These are phyloP conservation scores for Coffea eugenioides DNA, from an alignment of 257 asterid species.

Conservation along the genomic window DNA sequence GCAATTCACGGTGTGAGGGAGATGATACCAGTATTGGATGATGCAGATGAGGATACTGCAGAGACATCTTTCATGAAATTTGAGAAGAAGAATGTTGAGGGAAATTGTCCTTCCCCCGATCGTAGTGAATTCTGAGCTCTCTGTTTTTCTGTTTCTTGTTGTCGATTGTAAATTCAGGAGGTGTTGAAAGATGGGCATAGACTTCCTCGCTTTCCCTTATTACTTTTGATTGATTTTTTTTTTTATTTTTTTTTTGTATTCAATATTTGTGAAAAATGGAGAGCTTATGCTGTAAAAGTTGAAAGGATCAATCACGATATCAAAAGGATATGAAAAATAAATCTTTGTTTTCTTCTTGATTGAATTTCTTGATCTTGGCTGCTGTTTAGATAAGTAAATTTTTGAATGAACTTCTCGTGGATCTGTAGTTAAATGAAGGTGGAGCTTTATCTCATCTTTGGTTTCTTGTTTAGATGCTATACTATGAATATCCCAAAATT, in stretches of 20 bases:
- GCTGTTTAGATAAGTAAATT: too few relatives aligned
- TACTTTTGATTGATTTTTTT: background rate
- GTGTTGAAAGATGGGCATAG: background rate
- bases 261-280: background rate
- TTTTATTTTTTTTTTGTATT: background rate
- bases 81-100: constrained; percentile 7
- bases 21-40: constrained; percentile 44
- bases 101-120: constrained; percentile 18
- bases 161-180: background rate
- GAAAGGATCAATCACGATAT: background rate
- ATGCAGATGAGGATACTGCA: constrained; percentile 30
- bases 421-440: too few relatives aligned
- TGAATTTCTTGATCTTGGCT: background rate
- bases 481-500: too few relatives aligned
- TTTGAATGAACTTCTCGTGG: background rate
- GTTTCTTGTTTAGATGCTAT: background rate
- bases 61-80: background rate
- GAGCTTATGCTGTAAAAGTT: background rate
- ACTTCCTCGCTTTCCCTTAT: background rate
- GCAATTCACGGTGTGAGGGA: constrained; percentile 66
- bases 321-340: background rate
- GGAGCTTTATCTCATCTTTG: background rate
- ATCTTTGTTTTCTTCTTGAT: background rate
- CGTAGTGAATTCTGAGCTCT: constrained; percentile 30
- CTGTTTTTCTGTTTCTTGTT: background rate